These are phyloP conservation scores for Aphanomyces astaci DNA, from an alignment of 352 stramenopile genomes.

Conservation along the genomic window DNA sequence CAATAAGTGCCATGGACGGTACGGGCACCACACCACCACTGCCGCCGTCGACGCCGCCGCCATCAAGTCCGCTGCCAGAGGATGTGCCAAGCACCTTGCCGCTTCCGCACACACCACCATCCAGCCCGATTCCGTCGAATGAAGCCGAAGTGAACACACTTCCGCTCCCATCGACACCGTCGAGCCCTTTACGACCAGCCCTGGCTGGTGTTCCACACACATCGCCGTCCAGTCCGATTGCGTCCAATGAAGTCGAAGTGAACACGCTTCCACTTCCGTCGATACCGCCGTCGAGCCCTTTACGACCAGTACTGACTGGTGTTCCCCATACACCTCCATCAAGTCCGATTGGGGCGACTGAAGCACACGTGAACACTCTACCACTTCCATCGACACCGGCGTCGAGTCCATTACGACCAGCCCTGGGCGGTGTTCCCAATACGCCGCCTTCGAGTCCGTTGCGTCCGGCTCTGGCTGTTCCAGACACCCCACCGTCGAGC, in stretches of 20 bases:
- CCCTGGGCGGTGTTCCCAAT: background rate
- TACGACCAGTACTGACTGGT: too few species aligned
- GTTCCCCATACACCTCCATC: conserved; percentile 14
- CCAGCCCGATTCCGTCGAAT: conserved; percentile 35
- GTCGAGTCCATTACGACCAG: background rate
- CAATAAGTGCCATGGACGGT: background rate
- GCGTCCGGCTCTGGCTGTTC: background rate
- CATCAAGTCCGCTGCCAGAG: conserved; percentile 1
- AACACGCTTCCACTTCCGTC: background rate
- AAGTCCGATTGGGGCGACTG: conserved; percentile 8
- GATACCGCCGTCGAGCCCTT: too few species aligned
- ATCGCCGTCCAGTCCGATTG: conserved; percentile 4
- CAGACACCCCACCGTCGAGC: conserved; percentile 10
- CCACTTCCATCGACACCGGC: background rate
- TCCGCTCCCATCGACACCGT: conserved; percentile 27
- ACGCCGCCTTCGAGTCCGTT: conserved; percentile 21
- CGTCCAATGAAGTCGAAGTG: background rate
- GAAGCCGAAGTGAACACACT: conserved; percentile 37
- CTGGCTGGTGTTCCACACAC: conserved; percentile 25
- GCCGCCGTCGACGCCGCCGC: too few species aligned
- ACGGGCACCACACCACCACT: too few species aligned
- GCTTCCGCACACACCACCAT: conserved; percentile 51
- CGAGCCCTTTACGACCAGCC: conserved; percentile 13
- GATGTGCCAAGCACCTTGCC: background rate
- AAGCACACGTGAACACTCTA: background rate